phyloP scores from a whole-genome alignment of 2,329 filamentous ascomycete genomes.

The Phyllachora maydis region DNA sequence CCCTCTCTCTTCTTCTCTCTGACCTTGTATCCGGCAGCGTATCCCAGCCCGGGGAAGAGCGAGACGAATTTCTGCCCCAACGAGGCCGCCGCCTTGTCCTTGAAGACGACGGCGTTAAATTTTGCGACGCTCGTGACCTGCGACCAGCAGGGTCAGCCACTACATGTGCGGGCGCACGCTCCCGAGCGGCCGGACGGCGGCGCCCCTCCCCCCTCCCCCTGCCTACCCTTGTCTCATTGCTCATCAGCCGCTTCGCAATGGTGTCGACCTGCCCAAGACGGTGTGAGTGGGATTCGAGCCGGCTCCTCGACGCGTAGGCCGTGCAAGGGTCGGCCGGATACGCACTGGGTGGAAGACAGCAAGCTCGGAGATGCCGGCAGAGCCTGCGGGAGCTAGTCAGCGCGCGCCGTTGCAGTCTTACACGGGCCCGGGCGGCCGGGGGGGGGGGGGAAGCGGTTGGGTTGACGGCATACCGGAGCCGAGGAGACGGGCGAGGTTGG shows the following conservation, averaged over 20 bases:
- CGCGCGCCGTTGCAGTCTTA: no score
- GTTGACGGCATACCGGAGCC: slow-evolving; percentile 72
- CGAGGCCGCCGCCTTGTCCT: slow-evolving; percentile 58
- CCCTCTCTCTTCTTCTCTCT: no score
- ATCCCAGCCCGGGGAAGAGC: slow-evolving; percentile 89
- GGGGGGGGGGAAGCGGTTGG: no score
- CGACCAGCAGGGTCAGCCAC: no score
- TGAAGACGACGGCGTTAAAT: slow-evolving; percentile 88
- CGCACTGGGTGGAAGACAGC: slow-evolving; percentile 78
- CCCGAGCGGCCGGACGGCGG: no score
- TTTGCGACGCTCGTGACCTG: slow-evolving; percentile 37
- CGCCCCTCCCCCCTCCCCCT: no score
- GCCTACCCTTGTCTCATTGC: slow-evolving; percentile 63
- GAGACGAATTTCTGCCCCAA: slow-evolving; percentile 69
- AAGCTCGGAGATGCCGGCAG: slow-evolving; percentile 81
- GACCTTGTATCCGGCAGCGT: slow-evolving; percentile 97
- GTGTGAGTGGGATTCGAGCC: slow-evolving; percentile 7
- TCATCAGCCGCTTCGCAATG: slow-evolving; percentile 97
- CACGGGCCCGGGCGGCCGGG: no score
- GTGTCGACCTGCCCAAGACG: slow-evolving; percentile 59
- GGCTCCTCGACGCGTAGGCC: slow-evolving; percentile 8
- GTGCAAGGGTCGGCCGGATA: slow-evolving; percentile 3
- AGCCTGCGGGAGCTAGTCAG: slow-evolving; percentile 41
- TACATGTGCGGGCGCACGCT: no score
- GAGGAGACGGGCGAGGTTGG: slow-evolving; percentile 66